phyloP scores from a whole-genome alignment of 2,329 filamentous ascomycete species.

The Penicillium sp. region DNA sequence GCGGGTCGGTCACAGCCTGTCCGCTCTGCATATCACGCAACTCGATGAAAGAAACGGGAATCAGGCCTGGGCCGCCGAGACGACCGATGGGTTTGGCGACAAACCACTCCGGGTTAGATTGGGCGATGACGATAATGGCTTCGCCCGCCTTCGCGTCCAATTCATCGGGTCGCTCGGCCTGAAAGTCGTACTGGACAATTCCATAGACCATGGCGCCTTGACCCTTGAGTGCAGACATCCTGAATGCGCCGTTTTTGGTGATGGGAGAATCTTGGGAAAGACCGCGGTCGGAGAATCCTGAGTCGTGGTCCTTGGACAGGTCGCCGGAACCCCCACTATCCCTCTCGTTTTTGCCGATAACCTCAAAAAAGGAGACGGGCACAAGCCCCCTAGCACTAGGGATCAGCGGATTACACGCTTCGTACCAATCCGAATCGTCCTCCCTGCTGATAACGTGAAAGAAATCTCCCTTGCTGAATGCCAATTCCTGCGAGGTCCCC shows the following conservation, averaged over 20 bases:
- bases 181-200: conserved; percentile 95
- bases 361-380: conserved; percentile 90
- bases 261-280: conserved; percentile 35
- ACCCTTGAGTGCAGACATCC: conserved; percentile 51
- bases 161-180: conserved; percentile 92
- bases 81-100: conserved; percentile 98
- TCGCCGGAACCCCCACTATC: conserved; percentile 73
- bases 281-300: conserved; percentile 71
- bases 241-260: conserved; percentile 32
- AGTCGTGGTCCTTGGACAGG: conserved; percentile 69
- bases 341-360: conserved; percentile 85
- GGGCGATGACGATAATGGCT: conserved; percentile 96
- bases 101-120: conserved; percentile 98
- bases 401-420: conserved; percentile 91
- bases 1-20: conserved; percentile 74
- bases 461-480: conserved; percentile 93
- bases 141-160: conserved; percentile 92
- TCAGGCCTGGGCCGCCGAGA: conserved; percentile 90
- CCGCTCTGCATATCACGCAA: conserved; percentile 92
- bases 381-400: conserved; percentile 84
- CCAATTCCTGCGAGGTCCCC: conserved; percentile 68
- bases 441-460: conserved; percentile 97
- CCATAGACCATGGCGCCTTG: conserved; percentile 90
- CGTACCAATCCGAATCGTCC: conserved; percentile 95
- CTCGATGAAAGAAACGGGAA: conserved; percentile 95